A percentile compares a stretch with the other conserved stretches of the same genome.
Conservation (phyloP, 345 rosid species). For the Raphanus raphanistrum region DNA sequence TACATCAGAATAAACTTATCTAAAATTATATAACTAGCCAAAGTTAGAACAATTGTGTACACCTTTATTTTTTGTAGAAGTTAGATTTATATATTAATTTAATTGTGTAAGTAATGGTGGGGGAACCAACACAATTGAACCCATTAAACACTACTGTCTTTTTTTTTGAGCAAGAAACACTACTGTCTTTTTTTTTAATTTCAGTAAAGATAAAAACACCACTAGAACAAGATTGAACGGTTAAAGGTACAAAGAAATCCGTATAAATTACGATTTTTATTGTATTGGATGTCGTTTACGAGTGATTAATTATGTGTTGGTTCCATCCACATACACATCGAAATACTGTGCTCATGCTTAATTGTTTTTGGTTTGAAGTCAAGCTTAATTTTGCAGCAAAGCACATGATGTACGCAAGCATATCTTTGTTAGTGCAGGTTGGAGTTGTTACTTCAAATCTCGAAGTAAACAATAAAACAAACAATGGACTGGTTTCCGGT, state of each 20-base stretch:
- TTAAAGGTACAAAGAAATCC: neutral
- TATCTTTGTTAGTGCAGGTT: conserved; percentile 15
- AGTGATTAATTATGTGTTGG: neutral
- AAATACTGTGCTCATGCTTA: neutral
- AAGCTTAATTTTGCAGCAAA: conserved; percentile 6
- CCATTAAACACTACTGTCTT: neutral
- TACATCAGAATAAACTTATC: neutral
- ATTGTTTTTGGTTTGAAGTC: neutral
- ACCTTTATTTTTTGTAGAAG: neutral
- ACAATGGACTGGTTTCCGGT: conserved; percentile 32
- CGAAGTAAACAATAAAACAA: conserved; percentile 20
- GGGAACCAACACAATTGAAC: neutral
- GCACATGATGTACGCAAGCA: neutral
- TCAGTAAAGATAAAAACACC: neutral
- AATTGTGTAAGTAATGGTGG: neutral
- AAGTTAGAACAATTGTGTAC: neutral
- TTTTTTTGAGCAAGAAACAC: neutral
- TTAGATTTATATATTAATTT: neutral
- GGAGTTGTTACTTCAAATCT: conserved; percentile 30
- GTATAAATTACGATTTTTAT: neutral
- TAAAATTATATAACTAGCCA: neutral
- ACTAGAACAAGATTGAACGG: neutral
- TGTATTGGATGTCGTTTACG: neutral
- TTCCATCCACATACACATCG: neutral
- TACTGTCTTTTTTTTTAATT: neutral